Percentiles rank a stretch among this genome's conserved stretches.
phyloP scores from a whole-genome alignment of 257 asterid genomes.

The Lavandula angustifolia region DNA sequence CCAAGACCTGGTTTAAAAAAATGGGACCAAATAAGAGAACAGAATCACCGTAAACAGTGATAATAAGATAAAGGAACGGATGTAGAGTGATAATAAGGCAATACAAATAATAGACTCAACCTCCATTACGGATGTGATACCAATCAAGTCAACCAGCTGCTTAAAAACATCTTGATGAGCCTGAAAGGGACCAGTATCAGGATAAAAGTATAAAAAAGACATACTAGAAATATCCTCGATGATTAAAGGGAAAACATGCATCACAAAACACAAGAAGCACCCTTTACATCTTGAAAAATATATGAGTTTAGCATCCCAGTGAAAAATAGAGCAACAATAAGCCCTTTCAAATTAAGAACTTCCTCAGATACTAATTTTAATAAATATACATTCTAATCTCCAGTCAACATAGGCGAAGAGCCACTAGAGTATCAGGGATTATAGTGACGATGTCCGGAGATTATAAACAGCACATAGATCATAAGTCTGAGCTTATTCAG shows the following conservation, averaged over 20 bases:
- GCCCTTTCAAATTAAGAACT: constrained; percentile 8
- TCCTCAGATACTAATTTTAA: constrained; percentile 3
- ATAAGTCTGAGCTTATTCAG: constrained; percentile 5
- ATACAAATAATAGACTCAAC: constrained; percentile 44
- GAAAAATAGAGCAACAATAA: constrained; percentile 9
- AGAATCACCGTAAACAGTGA: constrained; percentile 28
- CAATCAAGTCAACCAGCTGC: constrained; percentile 95
- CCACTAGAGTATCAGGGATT: not conserved
- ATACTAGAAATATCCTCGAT: not conserved
- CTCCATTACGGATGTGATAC: constrained; percentile 99
- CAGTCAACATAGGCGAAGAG: not conserved
- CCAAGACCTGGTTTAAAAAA: constrained; percentile 66
- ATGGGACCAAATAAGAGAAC: constrained; percentile 32
- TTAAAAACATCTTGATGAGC: constrained; percentile 83
- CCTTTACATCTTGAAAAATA: not conserved
- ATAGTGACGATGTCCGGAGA: not conserved
- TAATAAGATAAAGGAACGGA: constrained; percentile 9
- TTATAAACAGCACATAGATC: not conserved
- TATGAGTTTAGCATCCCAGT: constrained; percentile 2
- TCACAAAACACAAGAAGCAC: constrained; percentile 1
- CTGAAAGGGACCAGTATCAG: constrained; percentile 43
- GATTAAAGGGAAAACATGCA: constrained; percentile 24
- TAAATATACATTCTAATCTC: constrained; percentile 12
- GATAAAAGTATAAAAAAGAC: constrained; percentile 4
- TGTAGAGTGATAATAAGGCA: constrained; percentile 13